Evolutionary conservation across 495 filamentous ascomycete genomes (phyloP).

Genomic region (Poronia punctata): DNA sequence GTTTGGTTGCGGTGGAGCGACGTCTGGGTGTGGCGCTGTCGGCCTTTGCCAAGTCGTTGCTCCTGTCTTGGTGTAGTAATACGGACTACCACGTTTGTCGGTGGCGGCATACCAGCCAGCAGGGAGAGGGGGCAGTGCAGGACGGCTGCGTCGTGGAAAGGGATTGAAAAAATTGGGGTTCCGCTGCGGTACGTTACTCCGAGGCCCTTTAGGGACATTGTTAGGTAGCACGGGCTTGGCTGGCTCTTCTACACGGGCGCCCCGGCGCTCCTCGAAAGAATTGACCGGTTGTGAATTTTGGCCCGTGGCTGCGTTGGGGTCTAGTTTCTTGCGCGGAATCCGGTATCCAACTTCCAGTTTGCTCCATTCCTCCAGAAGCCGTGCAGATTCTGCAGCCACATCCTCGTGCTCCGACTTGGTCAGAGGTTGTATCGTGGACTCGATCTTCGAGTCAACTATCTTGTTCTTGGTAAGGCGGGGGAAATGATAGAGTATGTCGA

Average conservation of each 20-base stretch:
- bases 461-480: slow-evolving; percentile 94
- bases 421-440: slow-evolving; percentile 69
- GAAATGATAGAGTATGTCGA: slow-evolving; percentile 83
- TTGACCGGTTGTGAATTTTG: slow-evolving; percentile 33
- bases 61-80: slow-evolving; percentile 74
- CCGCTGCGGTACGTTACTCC: slow-evolving; percentile 57
- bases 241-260: slow-evolving; percentile 51
- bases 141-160: slow-evolving; percentile 47
- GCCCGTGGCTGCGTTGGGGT: slow-evolving; percentile 28
- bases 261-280: slow-evolving; percentile 60
- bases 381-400: slow-evolving; percentile 62
- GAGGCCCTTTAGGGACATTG: slow-evolving; percentile 58
- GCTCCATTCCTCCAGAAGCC: slow-evolving; percentile 77
- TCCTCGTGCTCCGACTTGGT: slow-evolving; percentile 62
- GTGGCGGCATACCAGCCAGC: slow-evolving; percentile 72
- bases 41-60: slow-evolving; percentile 75
- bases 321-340: slow-evolving; percentile 71
- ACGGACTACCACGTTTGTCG: slow-evolving; percentile 58
- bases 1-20: slow-evolving; percentile 53
- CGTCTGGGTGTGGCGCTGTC: slow-evolving; percentile 56
- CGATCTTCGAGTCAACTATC: slow-evolving; percentile 93
- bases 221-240: slow-evolving; percentile 36
- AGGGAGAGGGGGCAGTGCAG: slow-evolving; percentile 54
- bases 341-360: slow-evolving; percentile 88
- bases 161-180: slow-evolving; percentile 51